phyloP scores from a whole-genome alignment of 208 protist genomes.

The Trypanosoma cruzi region DNA sequence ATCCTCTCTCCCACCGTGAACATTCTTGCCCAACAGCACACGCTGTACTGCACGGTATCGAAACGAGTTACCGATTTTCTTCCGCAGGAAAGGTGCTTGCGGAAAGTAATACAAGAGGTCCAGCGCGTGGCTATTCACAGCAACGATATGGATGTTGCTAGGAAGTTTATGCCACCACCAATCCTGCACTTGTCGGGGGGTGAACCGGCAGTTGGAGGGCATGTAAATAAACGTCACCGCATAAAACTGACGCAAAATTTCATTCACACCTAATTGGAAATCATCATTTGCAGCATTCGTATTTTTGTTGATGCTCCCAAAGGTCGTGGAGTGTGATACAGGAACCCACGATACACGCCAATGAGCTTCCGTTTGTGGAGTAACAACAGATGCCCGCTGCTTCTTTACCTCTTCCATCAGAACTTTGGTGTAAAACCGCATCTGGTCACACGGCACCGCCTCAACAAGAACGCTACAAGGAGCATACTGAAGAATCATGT shows the following conservation, averaged over 20 bases:
- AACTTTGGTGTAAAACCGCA: neutral
- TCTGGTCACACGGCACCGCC: neutral
- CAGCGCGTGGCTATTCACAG: slow-evolving; percentile 59
- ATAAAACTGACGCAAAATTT: slow-evolving; percentile 24
- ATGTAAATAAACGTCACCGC: slow-evolving; percentile 25
- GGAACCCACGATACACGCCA: slow-evolving; percentile 39
- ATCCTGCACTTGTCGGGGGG: slow-evolving; percentile 37
- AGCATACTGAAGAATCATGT: slow-evolving; percentile 43
- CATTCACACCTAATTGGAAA: slow-evolving; percentile 24
- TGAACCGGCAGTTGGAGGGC: slow-evolving; percentile 42
- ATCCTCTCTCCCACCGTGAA: slow-evolving; percentile 20
- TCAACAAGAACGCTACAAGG: slow-evolving; percentile 63
- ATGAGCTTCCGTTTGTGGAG: neutral
- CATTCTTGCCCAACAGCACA: slow-evolving; percentile 38
- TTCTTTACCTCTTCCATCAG: slow-evolving; percentile 17
- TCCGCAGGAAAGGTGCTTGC: slow-evolving; percentile 59
- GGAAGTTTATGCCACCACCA: slow-evolving; percentile 65
- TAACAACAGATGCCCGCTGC: slow-evolving; percentile 6
- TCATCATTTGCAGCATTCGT: neutral
- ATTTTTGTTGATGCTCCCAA: neutral
- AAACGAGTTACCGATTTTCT: slow-evolving; percentile 69
- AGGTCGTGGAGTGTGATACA: neutral
- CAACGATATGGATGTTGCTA: slow-evolving; percentile 58
- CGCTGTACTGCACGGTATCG: slow-evolving; percentile 68
- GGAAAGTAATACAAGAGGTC: slow-evolving; percentile 75